These are phyloP conservation scores for Combretum micranthum DNA, from an alignment of 345 rosid species.

Conservation along the genomic window DNA sequence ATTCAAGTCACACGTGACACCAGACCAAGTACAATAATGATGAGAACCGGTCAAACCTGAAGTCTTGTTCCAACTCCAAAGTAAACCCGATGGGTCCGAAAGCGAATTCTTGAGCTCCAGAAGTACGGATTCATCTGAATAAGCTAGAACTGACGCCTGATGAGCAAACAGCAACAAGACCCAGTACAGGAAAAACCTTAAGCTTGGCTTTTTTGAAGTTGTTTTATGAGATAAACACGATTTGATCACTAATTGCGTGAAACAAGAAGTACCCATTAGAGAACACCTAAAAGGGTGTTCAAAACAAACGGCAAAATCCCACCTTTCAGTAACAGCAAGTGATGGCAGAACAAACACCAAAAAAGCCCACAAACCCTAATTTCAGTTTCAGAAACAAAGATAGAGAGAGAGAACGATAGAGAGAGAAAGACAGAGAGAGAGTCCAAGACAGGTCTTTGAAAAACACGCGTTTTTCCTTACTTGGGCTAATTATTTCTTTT, in stretches of 20 bases:
- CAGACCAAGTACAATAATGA: slow-evolving; percentile 54
- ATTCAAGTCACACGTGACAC: slow-evolving; percentile 54
- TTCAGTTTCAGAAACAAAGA: background rate
- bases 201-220: background rate
- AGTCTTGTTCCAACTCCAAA: slow-evolving; percentile 45
- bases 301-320: background rate
- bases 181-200: slow-evolving; percentile 9
- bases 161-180: slow-evolving; percentile 28
- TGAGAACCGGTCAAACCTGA: slow-evolving; percentile 16
- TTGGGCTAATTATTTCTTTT: too few relatives aligned
- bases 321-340: slow-evolving; percentile 1
- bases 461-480: slow-evolving; percentile 49
- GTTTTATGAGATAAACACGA: background rate
- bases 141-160: slow-evolving; percentile 19
- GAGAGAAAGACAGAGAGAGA: slow-evolving; percentile 16
- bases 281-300: slow-evolving; percentile 22
- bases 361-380: slow-evolving; percentile 2
- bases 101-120: slow-evolving; percentile 60
- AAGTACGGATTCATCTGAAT: slow-evolving; percentile 57
- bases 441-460: slow-evolving; percentile 30
- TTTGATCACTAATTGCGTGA: background rate
- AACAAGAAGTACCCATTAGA: slow-evolving; percentile 32
- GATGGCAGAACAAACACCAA: slow-evolving; percentile 1
- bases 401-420: slow-evolving; percentile 8
- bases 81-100: slow-evolving; percentile 56